These are phyloP conservation scores for Alternaria novae-zelandiae DNA, from an alignment of 2,329 filamentous ascomycete species.

Conservation along the genomic window DNA sequence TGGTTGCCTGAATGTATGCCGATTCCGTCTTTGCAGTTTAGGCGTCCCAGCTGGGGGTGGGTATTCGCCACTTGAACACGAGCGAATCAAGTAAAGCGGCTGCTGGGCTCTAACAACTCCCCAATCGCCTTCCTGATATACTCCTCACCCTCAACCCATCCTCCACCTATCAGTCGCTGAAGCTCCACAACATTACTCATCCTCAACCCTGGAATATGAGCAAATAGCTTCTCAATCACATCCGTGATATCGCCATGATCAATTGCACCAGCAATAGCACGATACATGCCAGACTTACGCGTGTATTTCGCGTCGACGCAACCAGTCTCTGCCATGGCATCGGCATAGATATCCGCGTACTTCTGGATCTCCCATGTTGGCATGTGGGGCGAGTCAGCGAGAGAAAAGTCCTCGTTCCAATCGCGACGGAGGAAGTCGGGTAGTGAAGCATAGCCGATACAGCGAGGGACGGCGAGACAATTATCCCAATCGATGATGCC, in stretches of 20 bases:
- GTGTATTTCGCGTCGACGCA: background rate
- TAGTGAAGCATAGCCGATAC: background rate
- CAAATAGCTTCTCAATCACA: background rate
- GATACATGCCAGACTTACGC: background rate
- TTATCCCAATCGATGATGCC: background rate
- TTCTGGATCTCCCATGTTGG: background rate
- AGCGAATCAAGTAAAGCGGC: background rate
- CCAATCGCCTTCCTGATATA: background rate
- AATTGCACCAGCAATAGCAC: background rate
- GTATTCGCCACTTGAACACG: background rate
- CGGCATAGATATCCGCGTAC: background rate
- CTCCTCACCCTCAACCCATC: background rate
- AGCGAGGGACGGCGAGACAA: background rate
- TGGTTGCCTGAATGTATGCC: background rate
- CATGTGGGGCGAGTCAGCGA: background rate
- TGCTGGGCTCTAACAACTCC: background rate
- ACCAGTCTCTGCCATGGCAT: background rate
- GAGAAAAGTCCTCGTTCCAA: background rate
- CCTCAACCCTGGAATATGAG: background rate
- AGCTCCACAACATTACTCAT: background rate
- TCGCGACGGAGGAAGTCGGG: background rate
- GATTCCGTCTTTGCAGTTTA: background rate
- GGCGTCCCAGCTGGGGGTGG: background rate
- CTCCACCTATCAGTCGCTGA: background rate
- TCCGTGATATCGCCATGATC: accelerated